Conservation (phyloP, 176 grass and related monocot genomes). For the Ampelocalamus luodianensis region DNA sequence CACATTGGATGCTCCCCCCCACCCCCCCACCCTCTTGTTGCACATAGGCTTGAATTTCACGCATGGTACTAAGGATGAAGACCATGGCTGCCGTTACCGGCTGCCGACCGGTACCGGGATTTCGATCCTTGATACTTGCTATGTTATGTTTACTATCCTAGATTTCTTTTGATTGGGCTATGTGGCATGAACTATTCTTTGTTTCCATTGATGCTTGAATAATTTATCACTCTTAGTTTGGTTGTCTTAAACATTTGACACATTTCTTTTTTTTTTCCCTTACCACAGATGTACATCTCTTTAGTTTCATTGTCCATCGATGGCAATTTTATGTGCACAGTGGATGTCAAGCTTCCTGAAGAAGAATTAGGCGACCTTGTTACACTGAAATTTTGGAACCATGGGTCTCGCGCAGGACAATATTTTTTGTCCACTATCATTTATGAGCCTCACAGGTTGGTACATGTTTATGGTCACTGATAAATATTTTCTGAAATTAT, state of each 20-base stretch:
- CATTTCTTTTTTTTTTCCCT: background rate
- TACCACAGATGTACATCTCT: slow-evolving; percentile 70
- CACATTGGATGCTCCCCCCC: no score
- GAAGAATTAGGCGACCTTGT: slow-evolving; percentile 84
- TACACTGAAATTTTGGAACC: slow-evolving; percentile 89
- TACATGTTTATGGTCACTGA: slow-evolving; percentile 28
- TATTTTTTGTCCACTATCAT: slow-evolving; percentile 85
- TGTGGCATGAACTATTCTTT: background rate
- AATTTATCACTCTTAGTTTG: slow-evolving; percentile 6
- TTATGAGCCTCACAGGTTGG: slow-evolving; percentile 94
- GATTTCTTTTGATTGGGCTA: slow-evolving; percentile 8
- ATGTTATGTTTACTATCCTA: background rate
- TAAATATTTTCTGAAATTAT: slow-evolving; percentile 19
- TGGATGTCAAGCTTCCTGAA: slow-evolving; percentile 92
- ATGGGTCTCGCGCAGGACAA: slow-evolving; percentile 52
- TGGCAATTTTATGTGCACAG: slow-evolving; percentile 86
- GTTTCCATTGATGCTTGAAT: background rate
- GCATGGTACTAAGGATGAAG: no score
- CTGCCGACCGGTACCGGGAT: no score
- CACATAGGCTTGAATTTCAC: no score
- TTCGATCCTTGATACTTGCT: no score
- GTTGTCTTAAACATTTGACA: background rate
- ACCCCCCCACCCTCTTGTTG: no score
- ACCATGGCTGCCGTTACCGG: no score
- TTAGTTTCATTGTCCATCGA: slow-evolving; percentile 75